A percentile compares a stretch with the other conserved stretches of the same genome.
These are phyloP conservation scores for Thraustotheca clavata DNA, from an alignment of 352 stramenopile genomes.

Conservation along the genomic window DNA sequence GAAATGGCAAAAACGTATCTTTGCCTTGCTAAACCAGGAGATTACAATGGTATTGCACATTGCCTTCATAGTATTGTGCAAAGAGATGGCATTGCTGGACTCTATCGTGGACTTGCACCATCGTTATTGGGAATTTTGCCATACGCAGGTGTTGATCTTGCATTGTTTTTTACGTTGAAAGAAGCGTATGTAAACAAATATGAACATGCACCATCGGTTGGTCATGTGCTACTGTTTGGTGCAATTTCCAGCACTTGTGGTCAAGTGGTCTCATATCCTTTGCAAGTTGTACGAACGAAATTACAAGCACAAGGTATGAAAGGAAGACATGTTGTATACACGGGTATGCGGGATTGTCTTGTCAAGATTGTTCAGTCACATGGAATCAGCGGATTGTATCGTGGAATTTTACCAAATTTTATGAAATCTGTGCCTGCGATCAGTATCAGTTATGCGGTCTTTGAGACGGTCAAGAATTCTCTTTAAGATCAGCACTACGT, in stretches of 20 bases:
- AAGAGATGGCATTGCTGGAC: slow-evolving; percentile 40
- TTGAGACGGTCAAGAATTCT: slow-evolving; percentile 17
- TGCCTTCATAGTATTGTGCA: slow-evolving; percentile 37
- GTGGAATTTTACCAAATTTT: slow-evolving; percentile 61
- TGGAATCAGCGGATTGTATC: slow-evolving; percentile 55
- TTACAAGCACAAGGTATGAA: slow-evolving; percentile 44
- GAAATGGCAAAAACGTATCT: slow-evolving; percentile 70
- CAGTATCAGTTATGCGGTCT: slow-evolving; percentile 36
- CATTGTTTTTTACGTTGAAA: slow-evolving; percentile 63
- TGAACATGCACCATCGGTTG: slow-evolving; percentile 38
- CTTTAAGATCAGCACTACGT: too few relatives aligned
- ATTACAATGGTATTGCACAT: slow-evolving; percentile 55
- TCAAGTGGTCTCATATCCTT: slow-evolving; percentile 61
- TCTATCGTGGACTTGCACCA: slow-evolving; percentile 54
- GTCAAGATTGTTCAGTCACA: slow-evolving; percentile 47
- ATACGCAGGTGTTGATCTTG: slow-evolving; percentile 70
- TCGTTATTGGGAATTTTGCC: slow-evolving; percentile 61
- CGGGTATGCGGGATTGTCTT: slow-evolving; percentile 43
- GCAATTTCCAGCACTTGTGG: slow-evolving; percentile 51
- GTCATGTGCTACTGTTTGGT: slow-evolving; percentile 50
- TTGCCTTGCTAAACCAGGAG: slow-evolving; percentile 41
- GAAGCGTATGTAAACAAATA: slow-evolving; percentile 32
- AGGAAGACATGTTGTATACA: slow-evolving; percentile 27
- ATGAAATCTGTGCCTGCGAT: slow-evolving; percentile 79
- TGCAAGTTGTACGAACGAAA: slow-evolving; percentile 57